Evolutionary conservation across 495 filamentous ascomycete genomes (phyloP).

Genomic region (Physcia stellaris): DNA sequence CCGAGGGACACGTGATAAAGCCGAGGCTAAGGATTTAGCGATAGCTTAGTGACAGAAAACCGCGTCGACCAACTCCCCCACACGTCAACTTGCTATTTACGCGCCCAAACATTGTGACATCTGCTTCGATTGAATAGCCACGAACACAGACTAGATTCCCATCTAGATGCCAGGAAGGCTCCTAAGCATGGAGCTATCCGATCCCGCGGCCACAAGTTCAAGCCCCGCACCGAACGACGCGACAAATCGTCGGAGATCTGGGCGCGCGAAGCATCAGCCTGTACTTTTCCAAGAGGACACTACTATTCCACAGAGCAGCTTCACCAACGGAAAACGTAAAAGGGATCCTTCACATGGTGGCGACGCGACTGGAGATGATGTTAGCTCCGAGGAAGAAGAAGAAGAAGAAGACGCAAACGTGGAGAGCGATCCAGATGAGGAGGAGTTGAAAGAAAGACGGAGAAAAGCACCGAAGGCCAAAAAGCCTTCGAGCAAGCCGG

Average conservation of each 20-base stretch:
- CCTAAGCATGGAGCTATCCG: conserved; percentile 41
- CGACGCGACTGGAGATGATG: conserved; percentile 27
- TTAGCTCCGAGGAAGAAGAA: conserved; percentile 33
- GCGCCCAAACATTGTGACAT: too few relatives aligned
- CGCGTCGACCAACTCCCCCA: too few relatives aligned
- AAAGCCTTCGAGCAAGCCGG: conserved; percentile 40
- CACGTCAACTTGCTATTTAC: too few relatives aligned
- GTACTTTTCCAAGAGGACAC: conserved; percentile 43
- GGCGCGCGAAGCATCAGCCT: conserved; percentile 64
- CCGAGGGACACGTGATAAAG: too few relatives aligned
- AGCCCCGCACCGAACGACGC: conserved; percentile 28
- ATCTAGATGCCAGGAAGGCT: conserved; percentile 25
- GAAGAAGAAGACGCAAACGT: conserved; percentile 36
- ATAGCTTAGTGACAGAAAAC: too few relatives aligned
- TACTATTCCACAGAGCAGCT: conserved; percentile 20
- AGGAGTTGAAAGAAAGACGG: conserved; percentile 46
- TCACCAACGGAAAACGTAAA: conserved; percentile 39
- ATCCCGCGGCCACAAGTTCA: conserved; percentile 18
- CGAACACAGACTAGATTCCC: too few relatives aligned
- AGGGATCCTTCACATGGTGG: conserved; percentile 24
- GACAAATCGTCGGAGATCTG: conserved; percentile 61
- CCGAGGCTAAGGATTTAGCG: too few relatives aligned
- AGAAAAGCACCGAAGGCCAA: conserved; percentile 41
- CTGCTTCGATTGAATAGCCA: too few relatives aligned
- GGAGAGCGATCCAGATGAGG: conserved; percentile 47